These are phyloP conservation scores for Mycosarcoma maydis DNA, from an alignment of 1,284 basidiomycete genomes.

Conservation along the genomic window DNA sequence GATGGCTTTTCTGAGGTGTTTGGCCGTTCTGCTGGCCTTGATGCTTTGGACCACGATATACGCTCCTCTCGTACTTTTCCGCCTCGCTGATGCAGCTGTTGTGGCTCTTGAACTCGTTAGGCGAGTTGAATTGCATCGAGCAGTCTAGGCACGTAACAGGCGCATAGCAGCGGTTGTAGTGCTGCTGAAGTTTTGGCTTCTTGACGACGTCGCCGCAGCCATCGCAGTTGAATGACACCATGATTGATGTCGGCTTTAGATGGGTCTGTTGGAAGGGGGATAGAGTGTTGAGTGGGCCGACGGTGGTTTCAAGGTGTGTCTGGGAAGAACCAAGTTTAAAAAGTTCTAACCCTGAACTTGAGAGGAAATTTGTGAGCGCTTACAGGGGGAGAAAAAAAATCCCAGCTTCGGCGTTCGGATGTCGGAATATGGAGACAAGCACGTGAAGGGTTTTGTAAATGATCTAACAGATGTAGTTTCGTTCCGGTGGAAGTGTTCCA, in stretches of 20 bases:
- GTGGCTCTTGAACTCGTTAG: slow-evolving; percentile 63
- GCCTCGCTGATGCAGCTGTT: slow-evolving; percentile 66
- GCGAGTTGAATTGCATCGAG: slow-evolving; percentile 58
- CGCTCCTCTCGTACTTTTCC: slow-evolving; percentile 64
- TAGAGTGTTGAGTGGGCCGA: not conserved
- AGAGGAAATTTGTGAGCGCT: slow-evolving; percentile 6
- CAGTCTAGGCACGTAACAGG: slow-evolving; percentile 66
- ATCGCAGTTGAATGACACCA: slow-evolving; percentile 65
- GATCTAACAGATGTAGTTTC: no score
- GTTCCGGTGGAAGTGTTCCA: no score
- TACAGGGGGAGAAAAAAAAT: slow-evolving; percentile 2
- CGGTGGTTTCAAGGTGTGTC: not conserved
- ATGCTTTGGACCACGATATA: slow-evolving; percentile 43
- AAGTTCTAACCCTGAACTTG: slow-evolving; percentile 1
- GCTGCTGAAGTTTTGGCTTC: slow-evolving; percentile 65
- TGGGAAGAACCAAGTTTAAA: not conserved
- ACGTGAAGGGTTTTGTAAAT: no score
- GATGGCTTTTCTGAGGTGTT: slow-evolving; percentile 16
- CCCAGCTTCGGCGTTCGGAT: not conserved
- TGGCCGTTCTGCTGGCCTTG: slow-evolving; percentile 9
- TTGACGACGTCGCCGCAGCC: slow-evolving; percentile 65
- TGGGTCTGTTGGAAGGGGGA: not conserved
- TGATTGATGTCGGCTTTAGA: not conserved
- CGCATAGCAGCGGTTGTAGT: slow-evolving; percentile 61
- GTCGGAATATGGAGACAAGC: not conserved